These are phyloP conservation scores for Asterochloris erici DNA, from an alignment of 139 green algal species.

Conservation along the genomic window DNA sequence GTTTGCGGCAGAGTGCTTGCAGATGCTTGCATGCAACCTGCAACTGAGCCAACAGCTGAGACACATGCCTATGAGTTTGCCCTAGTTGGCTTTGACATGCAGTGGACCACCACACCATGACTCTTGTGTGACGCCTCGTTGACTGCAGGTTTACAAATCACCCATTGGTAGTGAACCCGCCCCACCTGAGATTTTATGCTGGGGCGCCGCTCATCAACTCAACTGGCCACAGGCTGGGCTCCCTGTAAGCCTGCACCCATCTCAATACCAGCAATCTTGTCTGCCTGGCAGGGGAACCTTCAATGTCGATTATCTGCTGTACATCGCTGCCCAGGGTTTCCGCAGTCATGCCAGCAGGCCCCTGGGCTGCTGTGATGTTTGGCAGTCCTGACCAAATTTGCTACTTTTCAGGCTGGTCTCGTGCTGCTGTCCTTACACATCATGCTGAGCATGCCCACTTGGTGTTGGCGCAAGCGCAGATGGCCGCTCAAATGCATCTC, in stretches of 20 bases:
- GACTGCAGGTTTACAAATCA: slow-evolving; percentile 25
- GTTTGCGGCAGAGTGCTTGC: too few relatives aligned
- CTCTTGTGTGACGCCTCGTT: not conserved
- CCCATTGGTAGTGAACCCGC: slow-evolving; percentile 37
- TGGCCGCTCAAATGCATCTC: too few relatives aligned
- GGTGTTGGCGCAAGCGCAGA: too few relatives aligned
- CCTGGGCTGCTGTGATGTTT: too few relatives aligned
- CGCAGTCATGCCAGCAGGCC: too few relatives aligned
- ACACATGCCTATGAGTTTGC: not conserved
- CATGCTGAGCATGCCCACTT: too few relatives aligned
- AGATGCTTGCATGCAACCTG: too few relatives aligned
- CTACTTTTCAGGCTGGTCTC: too few relatives aligned
- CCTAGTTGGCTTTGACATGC: not conserved
- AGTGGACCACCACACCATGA: not conserved
- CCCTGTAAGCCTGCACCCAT: slow-evolving; percentile 16
- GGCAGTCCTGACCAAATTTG: too few relatives aligned
- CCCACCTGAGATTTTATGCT: slow-evolving; percentile 56
- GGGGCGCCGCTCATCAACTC: slow-evolving; percentile 48
- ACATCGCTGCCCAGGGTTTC: too few relatives aligned
- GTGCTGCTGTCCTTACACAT: too few relatives aligned
- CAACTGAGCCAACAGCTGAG: not conserved
- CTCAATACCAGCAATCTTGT: not conserved
- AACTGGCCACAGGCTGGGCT: slow-evolving; percentile 53
- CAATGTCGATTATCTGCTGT: too few relatives aligned
- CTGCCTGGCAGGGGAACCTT: not conserved